Base-by-base conservation (phyloP, 306 rosid species). In the Ammopiptanthus mongolicus region DNA sequence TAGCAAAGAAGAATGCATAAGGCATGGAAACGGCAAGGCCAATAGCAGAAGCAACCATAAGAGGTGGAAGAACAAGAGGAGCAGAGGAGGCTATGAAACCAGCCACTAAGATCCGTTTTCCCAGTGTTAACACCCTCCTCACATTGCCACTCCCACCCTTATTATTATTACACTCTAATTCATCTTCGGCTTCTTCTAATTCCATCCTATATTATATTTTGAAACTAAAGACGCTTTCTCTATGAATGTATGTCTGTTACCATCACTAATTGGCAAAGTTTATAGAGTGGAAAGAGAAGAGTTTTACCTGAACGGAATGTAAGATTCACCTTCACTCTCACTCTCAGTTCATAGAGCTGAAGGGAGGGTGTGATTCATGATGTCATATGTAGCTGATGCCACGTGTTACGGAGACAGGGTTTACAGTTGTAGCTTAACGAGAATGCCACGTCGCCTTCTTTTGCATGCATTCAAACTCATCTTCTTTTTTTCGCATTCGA, bases 21-120 rank as follows among this genome's bases (percentile, higher is more conserved):
- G 97, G 97, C 67, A 92, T 56, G 42, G 91, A 86, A 80, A 79
- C 70, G n/a, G 80, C 89, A 51, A 95, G 18, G 78, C 92, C 97
- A 63, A 95, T 77, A 21, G 90, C 93, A 33, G 97, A 90, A 57
- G 88, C 58, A 44, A 88, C 82, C 8, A 86, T 39, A 46, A 95
- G 85, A 17, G 97, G 88, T 8, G 97, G 97, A 82, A 90, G 79
- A 84, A 92, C 79, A 18, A 91, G 10, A 0, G 97, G 89, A 10
- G 86, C 91, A n/a, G 91, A 83, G 37, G 88, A 83, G 13, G 85
- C 86, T 65, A 87, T 72, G 3, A 92, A 53, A 36, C 88, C 87
- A 58, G 87, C 80, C 8, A 88, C 65, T 74, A 95, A 60, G 6
- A 90, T 46, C 74, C 85, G 80, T 88, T 81, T 88, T 37, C 97